These are phyloP conservation scores for Trypanosoma conorhini DNA, from an alignment of 208 protist genomes.

Conservation along the genomic window DNA sequence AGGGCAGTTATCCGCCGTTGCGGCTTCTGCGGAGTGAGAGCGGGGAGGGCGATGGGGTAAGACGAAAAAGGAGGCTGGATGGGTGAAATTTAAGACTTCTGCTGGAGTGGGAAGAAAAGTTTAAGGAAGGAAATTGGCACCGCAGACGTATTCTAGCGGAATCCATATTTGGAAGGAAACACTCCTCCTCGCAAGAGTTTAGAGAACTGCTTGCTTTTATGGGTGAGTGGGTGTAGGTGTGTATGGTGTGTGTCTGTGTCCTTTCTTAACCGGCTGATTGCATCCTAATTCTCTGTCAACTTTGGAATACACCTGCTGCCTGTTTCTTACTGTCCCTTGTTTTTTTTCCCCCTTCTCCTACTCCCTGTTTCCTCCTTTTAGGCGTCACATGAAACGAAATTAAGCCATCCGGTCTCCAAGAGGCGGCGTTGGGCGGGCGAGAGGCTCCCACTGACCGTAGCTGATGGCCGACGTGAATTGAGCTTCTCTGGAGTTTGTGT, in stretches of 20 bases:
- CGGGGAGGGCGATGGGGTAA: not conserved
- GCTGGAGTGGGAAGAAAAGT: not conserved
- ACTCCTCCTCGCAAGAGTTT: not conserved
- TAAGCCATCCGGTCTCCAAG: not conserved
- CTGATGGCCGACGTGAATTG: not conserved
- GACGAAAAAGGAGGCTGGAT: not conserved
- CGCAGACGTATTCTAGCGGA: slow-evolving; percentile 15
- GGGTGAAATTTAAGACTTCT: not conserved
- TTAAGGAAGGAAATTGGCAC: not conserved
- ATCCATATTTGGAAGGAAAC: slow-evolving; percentile 1
- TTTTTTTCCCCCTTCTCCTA: not conserved
- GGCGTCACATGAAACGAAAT: not conserved
- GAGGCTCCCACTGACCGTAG: not conserved
- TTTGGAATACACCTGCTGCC: not conserved
- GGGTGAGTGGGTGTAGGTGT: not conserved
- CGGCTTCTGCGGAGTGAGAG: not conserved
- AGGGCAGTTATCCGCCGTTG: not conserved
- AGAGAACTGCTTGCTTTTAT: not conserved
- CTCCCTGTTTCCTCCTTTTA: not conserved
- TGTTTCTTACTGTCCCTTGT: not conserved
- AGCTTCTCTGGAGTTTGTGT: not conserved
- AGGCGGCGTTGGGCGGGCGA: not conserved
- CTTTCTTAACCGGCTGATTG: not conserved
- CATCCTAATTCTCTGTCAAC: not conserved
- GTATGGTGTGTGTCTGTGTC: not conserved